A percentile compares a stretch with the other conserved stretches of the same genome.
phyloP scores from a whole-genome alignment of 1,284 basidiomycete species.

The Irpex sp. region DNA sequence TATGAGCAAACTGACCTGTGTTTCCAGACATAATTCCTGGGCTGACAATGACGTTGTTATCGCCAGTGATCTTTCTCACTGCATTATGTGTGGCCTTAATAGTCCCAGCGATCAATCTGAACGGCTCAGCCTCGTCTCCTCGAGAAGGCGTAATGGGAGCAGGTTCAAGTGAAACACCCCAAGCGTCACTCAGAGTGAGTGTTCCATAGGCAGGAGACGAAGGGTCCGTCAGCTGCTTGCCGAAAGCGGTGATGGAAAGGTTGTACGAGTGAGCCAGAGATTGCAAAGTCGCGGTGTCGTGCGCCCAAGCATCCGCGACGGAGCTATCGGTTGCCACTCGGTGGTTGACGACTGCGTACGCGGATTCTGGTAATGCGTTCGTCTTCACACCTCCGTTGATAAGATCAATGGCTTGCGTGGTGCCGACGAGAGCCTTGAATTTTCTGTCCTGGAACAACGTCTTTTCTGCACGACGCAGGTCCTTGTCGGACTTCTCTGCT shows the following conservation, averaged over 20 bases:
- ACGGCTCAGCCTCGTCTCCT: slow-evolving; percentile 40
- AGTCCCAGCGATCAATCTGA: slow-evolving; percentile 44
- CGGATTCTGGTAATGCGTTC: slow-evolving; percentile 57
- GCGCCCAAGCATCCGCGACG: slow-evolving; percentile 37
- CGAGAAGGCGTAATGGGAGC: slow-evolving; percentile 49
- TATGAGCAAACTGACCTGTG: slow-evolving; percentile 26
- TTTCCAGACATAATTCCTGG: slow-evolving; percentile 52
- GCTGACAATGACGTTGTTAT: slow-evolving; percentile 35
- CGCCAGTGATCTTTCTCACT: slow-evolving; percentile 24
- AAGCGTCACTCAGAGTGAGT: slow-evolving; percentile 40
- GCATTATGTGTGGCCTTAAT: slow-evolving; percentile 43
- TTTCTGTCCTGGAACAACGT: slow-evolving; percentile 29
- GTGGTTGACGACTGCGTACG: slow-evolving; percentile 52
- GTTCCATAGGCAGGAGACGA: slow-evolving; percentile 30
- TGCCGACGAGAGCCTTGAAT: slow-evolving; percentile 38
- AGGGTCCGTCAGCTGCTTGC: slow-evolving; percentile 25
- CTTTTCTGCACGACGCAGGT: slow-evolving; percentile 38
- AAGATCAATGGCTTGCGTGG: slow-evolving; percentile 61
- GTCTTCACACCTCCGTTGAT: slow-evolving; percentile 59
- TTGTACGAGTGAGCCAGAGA: slow-evolving; percentile 42
- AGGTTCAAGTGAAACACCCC: slow-evolving; percentile 45
- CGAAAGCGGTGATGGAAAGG: slow-evolving; percentile 45
- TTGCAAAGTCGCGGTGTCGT: slow-evolving; percentile 37
- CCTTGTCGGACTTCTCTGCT: slow-evolving; percentile 37
- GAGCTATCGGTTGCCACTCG: slow-evolving; percentile 47